Conservation (phyloP, 768 basidiomycete species). For the Lactifluus rugatus region DNA sequence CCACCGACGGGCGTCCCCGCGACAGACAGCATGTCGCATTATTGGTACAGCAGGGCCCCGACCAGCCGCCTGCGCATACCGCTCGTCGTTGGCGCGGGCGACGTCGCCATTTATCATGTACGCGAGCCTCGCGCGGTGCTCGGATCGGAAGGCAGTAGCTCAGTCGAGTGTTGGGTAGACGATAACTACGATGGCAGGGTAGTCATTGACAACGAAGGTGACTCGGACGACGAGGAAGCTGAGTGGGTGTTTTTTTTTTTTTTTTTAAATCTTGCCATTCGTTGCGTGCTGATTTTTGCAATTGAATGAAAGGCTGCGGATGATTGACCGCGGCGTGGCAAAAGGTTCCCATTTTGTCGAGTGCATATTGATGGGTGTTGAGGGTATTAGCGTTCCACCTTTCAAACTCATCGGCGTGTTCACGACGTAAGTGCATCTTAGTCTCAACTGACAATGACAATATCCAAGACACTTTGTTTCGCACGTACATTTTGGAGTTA, state of each 20-base stretch:
- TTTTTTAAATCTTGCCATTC: neutral
- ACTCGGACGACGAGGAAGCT: conserved; percentile 50
- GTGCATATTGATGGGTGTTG: conserved; percentile 80
- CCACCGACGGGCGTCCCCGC: conserved; percentile 30
- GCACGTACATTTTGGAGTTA: neutral
- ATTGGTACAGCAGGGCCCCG: conserved; percentile 87
- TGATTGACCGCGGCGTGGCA: conserved; percentile 83
- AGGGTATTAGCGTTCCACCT: conserved; percentile 63
- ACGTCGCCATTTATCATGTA: conserved; percentile 86
- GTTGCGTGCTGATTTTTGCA: neutral
- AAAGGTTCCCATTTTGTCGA: conserved; percentile 90
- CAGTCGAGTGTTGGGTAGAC: conserved; percentile 94
- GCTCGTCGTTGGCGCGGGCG: conserved; percentile 77
- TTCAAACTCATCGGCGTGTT: conserved; percentile 94
- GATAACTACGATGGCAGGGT: conserved; percentile 80
- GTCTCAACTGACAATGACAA: neutral
- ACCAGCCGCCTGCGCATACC: conserved; percentile 77
- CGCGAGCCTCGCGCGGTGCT: conserved; percentile 53
- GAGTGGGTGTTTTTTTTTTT: conserved; percentile 39
- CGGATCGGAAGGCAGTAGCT: conserved; percentile 46
- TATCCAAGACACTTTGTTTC: neutral
- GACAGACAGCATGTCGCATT: conserved; percentile 61
- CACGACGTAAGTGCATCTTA: conserved; percentile 41
- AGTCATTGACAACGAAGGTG: conserved; percentile 67
- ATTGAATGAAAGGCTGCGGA: conserved; percentile 44